A percentile compares a stretch with the other conserved stretches of the same genome.
These are phyloP conservation scores for Lophiotrema nucula DNA, from an alignment of 495 filamentous ascomycete genomes.

Conservation along the genomic window DNA sequence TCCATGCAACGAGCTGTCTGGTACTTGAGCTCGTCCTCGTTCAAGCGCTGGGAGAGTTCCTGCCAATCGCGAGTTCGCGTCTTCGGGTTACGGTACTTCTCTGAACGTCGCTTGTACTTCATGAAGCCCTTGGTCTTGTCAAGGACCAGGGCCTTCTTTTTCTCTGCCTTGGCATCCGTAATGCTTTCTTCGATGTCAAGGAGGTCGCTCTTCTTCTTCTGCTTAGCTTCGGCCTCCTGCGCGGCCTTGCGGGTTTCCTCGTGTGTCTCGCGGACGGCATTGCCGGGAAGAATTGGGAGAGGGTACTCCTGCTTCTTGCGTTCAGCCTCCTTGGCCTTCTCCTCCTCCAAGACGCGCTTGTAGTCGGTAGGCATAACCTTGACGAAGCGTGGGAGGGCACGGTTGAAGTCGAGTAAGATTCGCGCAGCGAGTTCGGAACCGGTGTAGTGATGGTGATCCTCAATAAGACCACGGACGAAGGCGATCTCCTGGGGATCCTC, in stretches of 20 bases:
- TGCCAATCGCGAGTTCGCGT: constrained; percentile 93
- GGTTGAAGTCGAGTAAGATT: constrained; percentile 93
- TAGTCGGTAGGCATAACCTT: constrained; percentile 97
- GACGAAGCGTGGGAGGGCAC: constrained; percentile 87
- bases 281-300: constrained; percentile 72
- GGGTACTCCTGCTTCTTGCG: constrained; percentile 82
- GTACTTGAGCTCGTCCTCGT: constrained; percentile 97
- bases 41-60: constrained; percentile 83
- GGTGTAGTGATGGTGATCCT: constrained; percentile 99
- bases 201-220: constrained; percentile 73
- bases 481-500: constrained; percentile 92
- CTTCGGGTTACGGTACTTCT: constrained; percentile 89
- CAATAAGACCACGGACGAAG: constrained; percentile 87
- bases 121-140: constrained; percentile 99
- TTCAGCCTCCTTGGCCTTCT: constrained; percentile 79
- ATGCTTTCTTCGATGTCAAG: constrained; percentile 95
- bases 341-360: constrained; percentile 88
- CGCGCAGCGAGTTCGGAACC: constrained; percentile 95
- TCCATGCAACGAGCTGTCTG: constrained; percentile 99
- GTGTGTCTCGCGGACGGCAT: constrained; percentile 47
- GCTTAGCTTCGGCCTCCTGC: constrained; percentile 54
- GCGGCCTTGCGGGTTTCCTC: constrained; percentile 61
- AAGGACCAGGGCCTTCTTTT: constrained; percentile 91
- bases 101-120: constrained; percentile 91
- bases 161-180: constrained; percentile 78